Evolutionary conservation across 1,139 yeast species (phyloP), one percentile per base, ranked within the genome.

Genomic region (Yamadazyma trypodendri): DNA sequence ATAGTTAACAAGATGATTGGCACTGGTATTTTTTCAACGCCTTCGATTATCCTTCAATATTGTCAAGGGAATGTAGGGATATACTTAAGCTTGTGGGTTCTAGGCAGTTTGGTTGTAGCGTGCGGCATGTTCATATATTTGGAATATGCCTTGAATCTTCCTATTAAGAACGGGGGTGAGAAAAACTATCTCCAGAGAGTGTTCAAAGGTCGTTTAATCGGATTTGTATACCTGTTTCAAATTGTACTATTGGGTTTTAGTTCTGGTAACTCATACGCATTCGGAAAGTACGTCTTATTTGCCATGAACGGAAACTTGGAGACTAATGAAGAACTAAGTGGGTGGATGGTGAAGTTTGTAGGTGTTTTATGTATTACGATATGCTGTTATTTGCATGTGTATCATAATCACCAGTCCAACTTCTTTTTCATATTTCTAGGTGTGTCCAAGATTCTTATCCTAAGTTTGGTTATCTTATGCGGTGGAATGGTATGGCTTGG

Each of bases 1-100:
- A 72, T 72, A 29, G 69, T 72, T 41, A 73, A 73, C 51, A 73
- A 72, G 46, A 73, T 73, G 72, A 65, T 73, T 5, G 79, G 79
- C 0, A 73, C 79, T 0, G 79, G 78, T 1, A 71, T 73, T 20
- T 73, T 71, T 48, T 67, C 67, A 56, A 72, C 75, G 12, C 79
- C 79, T 0, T 63, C 76, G 1, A 63, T 73, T 31, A 71, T 73
- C 15, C 69, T 68, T 44, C 63, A 65, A 36, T 68, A 68, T 41
- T 57, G 71, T 32, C 58, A 65, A 31, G 78, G 78, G 2, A 68
- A 68, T 32, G 67, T 71, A 5, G 68, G 70, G 0, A 47, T 68
- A 2, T 69, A 66, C 32, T 51, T 73, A 12, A 34, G 49, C 3
- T 49, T 73, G n/a, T 73, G 75, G 68, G 38, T 67, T 0, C 20